These are phyloP conservation scores for Saccharomycopsis javanensis DNA, from an alignment of 805 yeast genomes.

Conservation along the genomic window DNA sequence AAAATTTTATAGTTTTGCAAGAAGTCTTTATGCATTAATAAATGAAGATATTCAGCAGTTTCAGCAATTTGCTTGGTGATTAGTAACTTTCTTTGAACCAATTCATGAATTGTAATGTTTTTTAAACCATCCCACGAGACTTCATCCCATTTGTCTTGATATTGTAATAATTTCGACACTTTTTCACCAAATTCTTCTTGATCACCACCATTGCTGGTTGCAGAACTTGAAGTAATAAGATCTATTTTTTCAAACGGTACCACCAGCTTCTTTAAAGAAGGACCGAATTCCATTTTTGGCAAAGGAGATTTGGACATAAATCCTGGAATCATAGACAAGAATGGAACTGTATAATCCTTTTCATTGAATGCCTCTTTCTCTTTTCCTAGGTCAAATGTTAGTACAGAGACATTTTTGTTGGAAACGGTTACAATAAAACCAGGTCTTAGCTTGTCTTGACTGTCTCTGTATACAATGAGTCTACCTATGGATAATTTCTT, in stretches of 20 bases:
- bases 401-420: constrained; percentile 28
- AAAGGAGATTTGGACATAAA: constrained; percentile 20
- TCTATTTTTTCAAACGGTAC: constrained; percentile 23
- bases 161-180: constrained; percentile 29
- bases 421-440: constrained; percentile 48
- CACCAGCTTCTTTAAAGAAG: constrained; percentile 17
- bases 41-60: constrained; percentile 18
- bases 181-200: constrained; percentile 30
- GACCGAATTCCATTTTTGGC: constrained; percentile 19
- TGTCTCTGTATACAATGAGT: constrained; percentile 48
- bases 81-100: constrained; percentile 31
- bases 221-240: constrained; percentile 31
- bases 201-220: constrained; percentile 21
- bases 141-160: constrained; percentile 36
- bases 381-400: constrained; percentile 38
- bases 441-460: constrained; percentile 30
- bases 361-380: constrained; percentile 23
- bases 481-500: constrained; percentile 45
- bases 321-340: constrained; percentile 24
- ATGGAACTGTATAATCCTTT: constrained; percentile 23
- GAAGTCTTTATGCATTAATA: constrained; percentile 35
- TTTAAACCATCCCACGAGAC: constrained; percentile 31
- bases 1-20: constrained; percentile 35
- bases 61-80: constrained; percentile 26
- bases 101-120: constrained; percentile 29